Evolutionary conservation across 805 yeast genomes (phyloP), one percentile per base, ranked within the genome.

Genomic region (Kodamaea sagamina): DNA sequence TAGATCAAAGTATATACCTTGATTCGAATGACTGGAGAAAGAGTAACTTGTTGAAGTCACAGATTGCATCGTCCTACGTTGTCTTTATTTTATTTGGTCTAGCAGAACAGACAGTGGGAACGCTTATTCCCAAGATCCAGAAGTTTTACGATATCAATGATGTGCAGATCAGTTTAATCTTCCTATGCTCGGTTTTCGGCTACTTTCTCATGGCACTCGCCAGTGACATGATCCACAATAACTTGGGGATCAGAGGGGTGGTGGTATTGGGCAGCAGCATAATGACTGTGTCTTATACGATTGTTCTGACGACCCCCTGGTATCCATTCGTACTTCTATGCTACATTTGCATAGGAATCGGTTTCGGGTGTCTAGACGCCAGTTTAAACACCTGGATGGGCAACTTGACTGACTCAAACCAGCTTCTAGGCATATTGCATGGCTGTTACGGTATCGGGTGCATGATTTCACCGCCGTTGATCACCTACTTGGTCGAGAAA

Each of bases 31-130:
- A 75, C 50, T 63, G 74, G 54, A 59, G 68, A 16, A 36, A 56
- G 8, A 72, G 77, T 26, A 21, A 25, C 3, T 56, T 60, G 26
- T 57, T 81, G 9, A 67, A 67, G 43, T n/a, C 55, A 4, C 84
- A 81, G 55, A 62, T 80, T 17, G 1, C 62, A 0, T 56, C 72
- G 0, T 57, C 71, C 1, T 74, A 65, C 46, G 29, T 61, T 17
- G 55, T 68, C 1, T 75, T 80, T 51, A 54, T 70, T 1, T 53
- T 78, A 1, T 59, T 77, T 46, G 89, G 89, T 0, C 54, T 82
- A 21, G 68, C 74, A 4, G 88, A 83, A 50, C 84, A 82, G 55
- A 68, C 84, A 0, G 58, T 80, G 12, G 88, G 88, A 0, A 72
- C 86, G 0, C 54, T 82, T 29, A 65, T 83, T 47, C 84, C 85